Evolutionary conservation across 1,139 yeast species (phyloP), one percentile per base, ranked within the genome.

Genomic region (Kurtzmaniella natalensis): DNA sequence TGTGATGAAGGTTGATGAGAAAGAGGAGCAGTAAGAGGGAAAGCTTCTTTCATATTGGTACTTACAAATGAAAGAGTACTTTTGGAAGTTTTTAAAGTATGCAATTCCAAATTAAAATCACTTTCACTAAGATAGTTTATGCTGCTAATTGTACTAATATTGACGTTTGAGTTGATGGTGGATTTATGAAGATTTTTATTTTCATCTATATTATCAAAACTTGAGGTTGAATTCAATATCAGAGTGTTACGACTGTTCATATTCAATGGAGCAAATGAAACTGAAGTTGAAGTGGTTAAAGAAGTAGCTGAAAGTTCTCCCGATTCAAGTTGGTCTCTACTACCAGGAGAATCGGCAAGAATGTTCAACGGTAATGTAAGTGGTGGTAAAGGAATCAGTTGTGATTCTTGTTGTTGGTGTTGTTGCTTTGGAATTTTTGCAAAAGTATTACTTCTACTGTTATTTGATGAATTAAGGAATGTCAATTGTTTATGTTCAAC

Each of bases 1-100:
- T 33, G 42, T 11, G 44, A 23, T 11, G 26, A 14, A 7, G 26
- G 14, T n/a, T n/a, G n/a, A 11, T 11, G 16, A 8, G 6, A 5
- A 7, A 16, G 5, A 11, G 26, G 16, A 16, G 13, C 26, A 14
- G 26, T 10, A 11, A 23, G 11, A 11, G 26, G 26, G 16, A 22
- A 22, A n/a, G 25, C 8, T 5, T 22, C 25, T 6, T 4, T 8
- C 16, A 23, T 11, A 11, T 16, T 11, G 7, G 26, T 7, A 11
- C 14, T 16, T 16, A 11, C 26, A 13, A 23, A 16, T 11, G 26
- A 23, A 11, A 23, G 14, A 11, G 26, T 23, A 23, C 26, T 23
- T 23, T 16, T 10, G 14, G 26, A 23, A 23, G 26, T 23, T 23
- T 16, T 10, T 11, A 16, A 23, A 23, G 26, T 11, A 11, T 23